Percentiles rank a stretch among this genome's conserved stretches.
These are phyloP conservation scores for Amanita muscaria DNA, from an alignment of 768 basidiomycete species.

Conservation along the genomic window DNA sequence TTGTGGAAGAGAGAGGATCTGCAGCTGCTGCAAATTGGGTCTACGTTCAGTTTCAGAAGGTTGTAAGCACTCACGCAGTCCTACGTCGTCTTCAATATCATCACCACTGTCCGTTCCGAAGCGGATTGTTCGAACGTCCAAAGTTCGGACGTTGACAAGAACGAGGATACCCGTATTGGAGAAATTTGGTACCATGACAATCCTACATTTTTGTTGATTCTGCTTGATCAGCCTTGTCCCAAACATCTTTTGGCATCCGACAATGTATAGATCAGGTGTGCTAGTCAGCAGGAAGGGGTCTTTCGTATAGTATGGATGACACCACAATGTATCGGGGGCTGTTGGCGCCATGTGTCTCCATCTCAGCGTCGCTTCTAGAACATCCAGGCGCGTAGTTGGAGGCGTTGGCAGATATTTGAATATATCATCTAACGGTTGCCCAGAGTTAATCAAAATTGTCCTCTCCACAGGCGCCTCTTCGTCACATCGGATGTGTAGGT, in stretches of 20 bases:
- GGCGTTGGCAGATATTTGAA: constrained; percentile 82
- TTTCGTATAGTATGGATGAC: constrained; percentile 79
- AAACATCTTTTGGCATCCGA: constrained; percentile 88
- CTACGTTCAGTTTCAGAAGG: too few relatives aligned
- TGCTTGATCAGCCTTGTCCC: constrained; percentile 55
- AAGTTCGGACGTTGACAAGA: constrained; percentile 68
- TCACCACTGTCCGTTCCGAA: constrained; percentile 38
- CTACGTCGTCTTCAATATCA: constrained; percentile 2
- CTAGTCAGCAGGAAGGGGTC: constrained; percentile 88
- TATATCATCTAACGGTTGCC: constrained; percentile 92
- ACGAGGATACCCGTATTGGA: constrained; percentile 69
- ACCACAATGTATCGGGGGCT: constrained; percentile 97
- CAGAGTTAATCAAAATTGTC: constrained; percentile 77
- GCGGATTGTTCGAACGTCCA: constrained; percentile 57
- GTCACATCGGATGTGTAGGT: constrained; percentile 55
- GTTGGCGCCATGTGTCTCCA: constrained; percentile 99
- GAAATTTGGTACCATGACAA: constrained; percentile 80
- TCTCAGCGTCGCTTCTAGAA: constrained; percentile 71
- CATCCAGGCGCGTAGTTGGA: constrained; percentile 59
- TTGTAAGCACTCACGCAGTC: constrained; percentile 10
- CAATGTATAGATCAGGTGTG: constrained; percentile 83
- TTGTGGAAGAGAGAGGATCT: constrained; percentile 1
- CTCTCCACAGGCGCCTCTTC: constrained; percentile 29
- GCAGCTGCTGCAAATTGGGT: too few relatives aligned
- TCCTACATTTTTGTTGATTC: constrained; percentile 42